Conservation (phyloP, 176 grass and related monocot genomes). For the Oropetium thomaeum region DNA sequence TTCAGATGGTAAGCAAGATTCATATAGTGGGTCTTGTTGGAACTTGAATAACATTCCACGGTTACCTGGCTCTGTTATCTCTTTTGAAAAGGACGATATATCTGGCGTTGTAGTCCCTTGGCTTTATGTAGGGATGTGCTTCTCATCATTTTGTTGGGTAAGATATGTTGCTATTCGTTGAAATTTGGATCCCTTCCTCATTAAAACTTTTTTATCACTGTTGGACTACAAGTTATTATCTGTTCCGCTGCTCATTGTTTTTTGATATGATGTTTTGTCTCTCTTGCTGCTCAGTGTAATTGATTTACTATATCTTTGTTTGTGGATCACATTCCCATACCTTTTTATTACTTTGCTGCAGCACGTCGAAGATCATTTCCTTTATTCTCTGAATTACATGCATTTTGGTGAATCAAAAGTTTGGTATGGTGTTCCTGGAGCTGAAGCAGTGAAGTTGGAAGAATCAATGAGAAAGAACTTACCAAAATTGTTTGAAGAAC, state of each 20-base stretch:
- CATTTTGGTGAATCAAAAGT: slow-evolving; percentile 97
- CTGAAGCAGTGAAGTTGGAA: slow-evolving; percentile 75
- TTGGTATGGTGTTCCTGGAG: slow-evolving; percentile 86
- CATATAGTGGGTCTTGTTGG: slow-evolving; percentile 62
- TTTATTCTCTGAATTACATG: slow-evolving; percentile 98
- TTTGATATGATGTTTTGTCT: background rate
- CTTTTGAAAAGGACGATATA: slow-evolving; percentile 86
- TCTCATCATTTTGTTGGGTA: slow-evolving; percentile 99
- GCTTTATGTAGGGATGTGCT: slow-evolving; percentile 99
- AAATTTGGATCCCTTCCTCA: slow-evolving; percentile 5
- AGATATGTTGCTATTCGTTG: slow-evolving; percentile 26
- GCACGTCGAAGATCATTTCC: slow-evolving; percentile 98
- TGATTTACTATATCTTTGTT: slow-evolving; percentile 14
- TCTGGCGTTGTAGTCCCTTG: slow-evolving; percentile 96
- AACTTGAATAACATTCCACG: slow-evolving; percentile 90
- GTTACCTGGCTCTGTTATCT: slow-evolving; percentile 66
- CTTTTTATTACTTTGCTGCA: slow-evolving; percentile 38
- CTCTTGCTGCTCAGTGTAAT: too few relatives aligned
- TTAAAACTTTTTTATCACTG: background rate
- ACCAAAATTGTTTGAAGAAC: slow-evolving; percentile 84
- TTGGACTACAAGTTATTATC: background rate
- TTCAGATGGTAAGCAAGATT: slow-evolving; percentile 47
- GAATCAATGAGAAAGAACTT: slow-evolving; percentile 89
- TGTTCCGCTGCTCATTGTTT: background rate
- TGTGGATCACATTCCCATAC: background rate